Evolutionary conservation across 768 basidiomycete genomes (phyloP).

Genomic region (Chiua virens): DNA sequence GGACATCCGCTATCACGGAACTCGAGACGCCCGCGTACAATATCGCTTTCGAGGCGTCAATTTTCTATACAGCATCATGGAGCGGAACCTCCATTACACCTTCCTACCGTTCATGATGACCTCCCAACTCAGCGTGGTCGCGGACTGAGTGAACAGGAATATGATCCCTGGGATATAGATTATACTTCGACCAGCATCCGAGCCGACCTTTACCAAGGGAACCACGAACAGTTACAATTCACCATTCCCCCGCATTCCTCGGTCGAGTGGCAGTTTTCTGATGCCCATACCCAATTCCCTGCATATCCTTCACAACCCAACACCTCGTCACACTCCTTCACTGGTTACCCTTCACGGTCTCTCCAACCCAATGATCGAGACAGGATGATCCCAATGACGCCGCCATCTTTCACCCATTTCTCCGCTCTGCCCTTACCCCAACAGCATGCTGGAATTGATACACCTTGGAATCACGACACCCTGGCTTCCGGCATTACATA

Average conservation of each 20-base stretch:
- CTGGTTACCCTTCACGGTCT: neutral
- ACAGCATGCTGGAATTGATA: neutral
- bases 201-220: neutral
- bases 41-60: neutral
- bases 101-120: neutral
- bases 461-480: conserved; percentile 4
- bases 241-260: neutral
- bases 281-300: neutral
- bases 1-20: conserved; percentile 1
- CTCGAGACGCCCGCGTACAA: neutral
- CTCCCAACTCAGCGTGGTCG: neutral
- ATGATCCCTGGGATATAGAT: conserved; percentile 1
- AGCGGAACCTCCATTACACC: neutral
- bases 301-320: neutral
- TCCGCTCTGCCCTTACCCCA: neutral
- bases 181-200: neutral
- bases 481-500: neutral
- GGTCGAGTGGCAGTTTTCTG: conserved; percentile 9
- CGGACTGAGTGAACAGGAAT: neutral
- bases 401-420: neutral
- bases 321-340: neutral
- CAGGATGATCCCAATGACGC: neutral
- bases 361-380: conserved; percentile 3
- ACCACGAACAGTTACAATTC: conserved; percentile 1
- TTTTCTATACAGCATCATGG: neutral